These are phyloP conservation scores for Curvularia eragrostidis DNA, from an alignment of 2,329 filamentous ascomycete species.

Conservation along the genomic window DNA sequence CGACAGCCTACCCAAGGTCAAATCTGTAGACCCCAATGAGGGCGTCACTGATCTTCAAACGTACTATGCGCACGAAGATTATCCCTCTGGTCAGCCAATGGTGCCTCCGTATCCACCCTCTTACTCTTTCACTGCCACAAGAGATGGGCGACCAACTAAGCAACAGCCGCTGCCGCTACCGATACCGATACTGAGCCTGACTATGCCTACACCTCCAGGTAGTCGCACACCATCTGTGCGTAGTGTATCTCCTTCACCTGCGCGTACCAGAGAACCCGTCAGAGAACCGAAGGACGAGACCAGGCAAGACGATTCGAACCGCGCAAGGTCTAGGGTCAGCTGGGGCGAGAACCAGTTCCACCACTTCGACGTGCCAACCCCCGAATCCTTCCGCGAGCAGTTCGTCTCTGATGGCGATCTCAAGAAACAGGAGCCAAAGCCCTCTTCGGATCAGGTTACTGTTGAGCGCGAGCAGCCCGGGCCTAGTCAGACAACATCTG, in stretches of 20 bases:
- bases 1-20: conserved; percentile 45
- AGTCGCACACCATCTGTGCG: conserved; percentile 53
- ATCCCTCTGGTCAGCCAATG: conserved; percentile 33
- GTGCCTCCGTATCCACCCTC: conserved; percentile 47
- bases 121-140: conserved; percentile 50
- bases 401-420: conserved; percentile 44
- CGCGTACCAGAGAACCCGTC: conserved; percentile 42
- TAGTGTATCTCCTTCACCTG: conserved; percentile 45
- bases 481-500: conserved; percentile 36
- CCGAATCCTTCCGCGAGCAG: conserved; percentile 51
- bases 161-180: conserved; percentile 51
- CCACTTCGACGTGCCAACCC: conserved; percentile 56
- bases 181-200: conserved; percentile 63
- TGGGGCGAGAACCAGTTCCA: conserved; percentile 58
- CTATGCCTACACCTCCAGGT: conserved; percentile 65
- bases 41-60: conserved; percentile 54
- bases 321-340: conserved; percentile 50
- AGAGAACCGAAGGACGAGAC: conserved; percentile 30
- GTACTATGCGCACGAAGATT: conserved; percentile 52
- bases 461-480: conserved; percentile 48
- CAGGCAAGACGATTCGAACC: conserved; percentile 32
- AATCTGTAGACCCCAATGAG: conserved; percentile 51
- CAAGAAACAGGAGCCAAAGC: conserved; percentile 30
- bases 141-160: conserved; percentile 47
- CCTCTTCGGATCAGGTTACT: conserved; percentile 48